Percentiles rank a stretch among this genome's conserved stretches.
Evolutionary conservation across 78 protist species (phyloP).

Genomic region (Emiliania huxleyi): DNA sequence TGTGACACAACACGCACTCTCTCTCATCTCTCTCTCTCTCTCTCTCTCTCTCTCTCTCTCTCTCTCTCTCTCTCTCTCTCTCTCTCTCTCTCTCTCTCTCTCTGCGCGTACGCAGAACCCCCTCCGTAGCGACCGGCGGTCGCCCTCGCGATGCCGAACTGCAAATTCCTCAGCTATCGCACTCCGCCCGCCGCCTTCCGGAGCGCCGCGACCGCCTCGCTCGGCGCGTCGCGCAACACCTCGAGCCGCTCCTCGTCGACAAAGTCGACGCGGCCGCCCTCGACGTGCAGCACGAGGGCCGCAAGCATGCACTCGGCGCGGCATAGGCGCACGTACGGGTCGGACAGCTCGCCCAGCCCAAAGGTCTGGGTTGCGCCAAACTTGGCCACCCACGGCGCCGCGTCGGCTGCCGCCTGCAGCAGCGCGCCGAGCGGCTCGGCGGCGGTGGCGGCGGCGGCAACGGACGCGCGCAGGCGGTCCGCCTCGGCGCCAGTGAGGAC

Average conservation of each 20-base stretch:
- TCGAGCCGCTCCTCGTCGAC: not conserved
- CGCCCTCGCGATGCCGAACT: too few species aligned
- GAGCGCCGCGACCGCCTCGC: not conserved
- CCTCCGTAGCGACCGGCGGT: too few species aligned
- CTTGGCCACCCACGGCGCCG: not conserved
- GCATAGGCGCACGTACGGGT: not conserved
- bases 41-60: too few species aligned
- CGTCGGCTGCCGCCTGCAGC: not conserved
- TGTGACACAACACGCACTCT: too few species aligned
- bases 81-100: too few species aligned
- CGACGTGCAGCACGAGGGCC: not conserved
- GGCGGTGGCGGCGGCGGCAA: not conserved
- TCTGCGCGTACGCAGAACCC: too few species aligned
- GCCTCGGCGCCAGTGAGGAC: not conserved
- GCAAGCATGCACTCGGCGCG: slow-evolving; percentile 18
- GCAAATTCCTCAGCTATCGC: too few species aligned
- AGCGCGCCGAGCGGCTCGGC: not conserved
- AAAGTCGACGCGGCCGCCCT: not conserved
- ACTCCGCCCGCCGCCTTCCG: too few species aligned
- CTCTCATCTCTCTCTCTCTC: too few species aligned
- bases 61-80: too few species aligned
- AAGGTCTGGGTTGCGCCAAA: not conserved
- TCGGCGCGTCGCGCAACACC: not conserved
- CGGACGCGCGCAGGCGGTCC: not conserved
- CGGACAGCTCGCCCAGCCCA: not conserved